Conservation (phyloP, 805 yeast genomes). For the Candida pini region DNA sequence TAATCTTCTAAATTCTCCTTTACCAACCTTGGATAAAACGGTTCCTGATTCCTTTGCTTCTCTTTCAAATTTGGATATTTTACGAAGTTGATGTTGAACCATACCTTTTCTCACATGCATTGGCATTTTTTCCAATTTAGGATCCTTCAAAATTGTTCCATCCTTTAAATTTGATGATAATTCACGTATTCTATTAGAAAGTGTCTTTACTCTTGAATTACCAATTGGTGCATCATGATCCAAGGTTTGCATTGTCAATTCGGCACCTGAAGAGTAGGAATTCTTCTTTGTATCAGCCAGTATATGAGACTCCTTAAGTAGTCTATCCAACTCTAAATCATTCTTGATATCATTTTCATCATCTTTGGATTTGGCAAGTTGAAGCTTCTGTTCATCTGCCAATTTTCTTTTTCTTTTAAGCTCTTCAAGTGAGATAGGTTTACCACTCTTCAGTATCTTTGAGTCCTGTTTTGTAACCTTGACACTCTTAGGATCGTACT, state of each 20-base stretch:
- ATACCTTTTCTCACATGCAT: slow-evolving; percentile 86
- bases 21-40: slow-evolving; percentile 63
- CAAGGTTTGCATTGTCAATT: slow-evolving; percentile 55
- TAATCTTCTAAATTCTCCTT: slow-evolving; percentile 58
- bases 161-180: slow-evolving; percentile 43
- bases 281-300: slow-evolving; percentile 34
- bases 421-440: slow-evolving; percentile 46
- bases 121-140: slow-evolving; percentile 71
- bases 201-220: slow-evolving; percentile 58
- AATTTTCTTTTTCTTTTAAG: slow-evolving; percentile 31
- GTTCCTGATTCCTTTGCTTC: slow-evolving; percentile 91
- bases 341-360: slow-evolving; percentile 55
- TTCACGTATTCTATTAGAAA: slow-evolving; percentile 50
- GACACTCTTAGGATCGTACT: slow-evolving; percentile 21
- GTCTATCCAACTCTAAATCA: slow-evolving; percentile 67
- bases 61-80: slow-evolving; percentile 53
- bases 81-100: slow-evolving; percentile 48
- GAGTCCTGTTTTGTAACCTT: slow-evolving; percentile 42
- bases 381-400: slow-evolving; percentile 25
- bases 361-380: slow-evolving; percentile 27
- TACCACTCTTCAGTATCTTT: slow-evolving; percentile 53
- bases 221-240: slow-evolving; percentile 63
- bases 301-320: slow-evolving; percentile 68
- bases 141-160: slow-evolving; percentile 20
- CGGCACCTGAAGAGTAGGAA: slow-evolving; percentile 60